Percentiles rank a stretch among this genome's conserved stretches.
These are phyloP conservation scores for Linum lewisii DNA, from an alignment of 345 rosid genomes.

Conservation along the genomic window DNA sequence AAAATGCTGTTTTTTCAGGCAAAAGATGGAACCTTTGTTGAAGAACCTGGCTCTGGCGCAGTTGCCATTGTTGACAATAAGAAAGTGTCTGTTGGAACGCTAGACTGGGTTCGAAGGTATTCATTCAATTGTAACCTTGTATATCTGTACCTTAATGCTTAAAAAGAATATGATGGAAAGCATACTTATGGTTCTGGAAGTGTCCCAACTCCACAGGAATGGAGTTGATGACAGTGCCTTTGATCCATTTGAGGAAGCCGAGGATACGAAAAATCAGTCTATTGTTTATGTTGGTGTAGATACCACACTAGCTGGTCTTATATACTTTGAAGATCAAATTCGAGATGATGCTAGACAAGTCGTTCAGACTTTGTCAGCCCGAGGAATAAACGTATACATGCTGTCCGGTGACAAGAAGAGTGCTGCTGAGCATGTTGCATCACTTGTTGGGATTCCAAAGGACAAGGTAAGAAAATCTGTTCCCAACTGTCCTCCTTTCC, in stretches of 20 bases:
- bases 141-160: background rate
- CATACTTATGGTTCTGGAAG: background rate
- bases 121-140: conserved; percentile 1
- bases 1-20: conserved; percentile 32
- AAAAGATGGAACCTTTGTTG: conserved; percentile 67
- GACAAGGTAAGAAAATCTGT: conserved; percentile 41
- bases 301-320: conserved; percentile 60
- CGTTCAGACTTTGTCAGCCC: conserved; percentile 50
- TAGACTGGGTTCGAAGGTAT: conserved; percentile 86
- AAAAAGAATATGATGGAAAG: background rate
- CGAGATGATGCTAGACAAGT: conserved; percentile 84
- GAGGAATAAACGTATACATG: conserved; percentile 78
- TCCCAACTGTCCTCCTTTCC: background rate
- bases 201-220: conserved; percentile 38
- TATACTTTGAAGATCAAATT: conserved; percentile 77
- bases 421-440: conserved; percentile 82
- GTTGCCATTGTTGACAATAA: conserved; percentile 53
- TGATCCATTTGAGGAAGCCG: conserved; percentile 24
- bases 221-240: conserved; percentile 44
- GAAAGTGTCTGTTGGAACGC: conserved; percentile 78
- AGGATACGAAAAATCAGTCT: conserved; percentile 55
- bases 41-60: conserved; percentile 96
- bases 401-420: conserved; percentile 85
- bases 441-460: conserved; percentile 74
- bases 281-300: conserved; percentile 78